phyloP scores from a whole-genome alignment of 2,329 filamentous ascomycete species.

The Onygenales sp. region DNA sequence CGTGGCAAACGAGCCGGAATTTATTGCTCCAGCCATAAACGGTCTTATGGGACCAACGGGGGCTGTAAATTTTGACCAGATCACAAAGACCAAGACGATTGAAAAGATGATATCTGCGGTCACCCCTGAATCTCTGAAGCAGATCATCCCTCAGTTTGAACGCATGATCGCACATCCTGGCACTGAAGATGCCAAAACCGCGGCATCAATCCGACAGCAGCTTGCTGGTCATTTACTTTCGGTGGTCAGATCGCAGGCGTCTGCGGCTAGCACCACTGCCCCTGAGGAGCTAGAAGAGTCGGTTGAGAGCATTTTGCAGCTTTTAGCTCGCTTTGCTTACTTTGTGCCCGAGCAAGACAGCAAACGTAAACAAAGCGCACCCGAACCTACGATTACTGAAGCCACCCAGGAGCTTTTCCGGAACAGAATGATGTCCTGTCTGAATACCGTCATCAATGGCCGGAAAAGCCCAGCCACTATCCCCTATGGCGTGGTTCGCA shows the following conservation, averaged over 20 bases:
- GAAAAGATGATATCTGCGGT: constrained; percentile 61
- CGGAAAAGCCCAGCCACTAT: constrained; percentile 27
- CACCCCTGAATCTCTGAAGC: constrained; percentile 39
- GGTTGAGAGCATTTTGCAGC: constrained; percentile 36
- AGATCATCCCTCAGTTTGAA: constrained; percentile 46
- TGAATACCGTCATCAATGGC: constrained; percentile 42
- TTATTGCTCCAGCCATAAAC: constrained; percentile 52
- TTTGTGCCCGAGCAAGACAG: constrained; percentile 30
- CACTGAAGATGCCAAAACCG: constrained; percentile 34
- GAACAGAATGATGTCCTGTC: constrained; percentile 45
- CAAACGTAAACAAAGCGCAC: constrained; percentile 13
- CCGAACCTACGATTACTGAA: constrained; percentile 37
- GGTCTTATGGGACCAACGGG: constrained; percentile 63
- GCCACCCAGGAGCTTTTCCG: constrained; percentile 43
- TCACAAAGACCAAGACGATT: constrained; percentile 76
- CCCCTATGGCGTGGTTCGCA: constrained; percentile 31
- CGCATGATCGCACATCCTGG: constrained; percentile 38
- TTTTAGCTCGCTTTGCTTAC: constrained; percentile 42
- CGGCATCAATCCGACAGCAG: constrained; percentile 38
- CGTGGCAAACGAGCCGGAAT: constrained; percentile 51
- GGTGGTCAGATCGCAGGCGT: constrained; percentile 34
- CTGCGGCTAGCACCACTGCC: constrained; percentile 18
- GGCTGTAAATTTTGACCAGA: constrained; percentile 70
- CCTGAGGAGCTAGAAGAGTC: constrained; percentile 30
- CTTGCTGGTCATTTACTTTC: constrained; percentile 46